phyloP scores from a whole-genome alignment of 139 green algal species.

The Desmodesmus armatus region DNA sequence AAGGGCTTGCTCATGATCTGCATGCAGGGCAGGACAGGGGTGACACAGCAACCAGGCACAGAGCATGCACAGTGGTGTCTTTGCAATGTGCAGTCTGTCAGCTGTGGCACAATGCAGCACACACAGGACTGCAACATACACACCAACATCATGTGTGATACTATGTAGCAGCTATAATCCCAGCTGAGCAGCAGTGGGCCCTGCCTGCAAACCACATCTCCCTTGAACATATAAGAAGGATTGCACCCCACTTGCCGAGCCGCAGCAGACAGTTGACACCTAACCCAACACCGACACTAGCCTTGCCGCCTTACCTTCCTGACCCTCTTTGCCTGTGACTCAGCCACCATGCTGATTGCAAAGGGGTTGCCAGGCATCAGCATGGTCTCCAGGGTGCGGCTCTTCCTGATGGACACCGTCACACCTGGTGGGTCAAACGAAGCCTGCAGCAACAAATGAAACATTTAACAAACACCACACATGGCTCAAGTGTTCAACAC shows the following conservation, averaged over 20 bases:
- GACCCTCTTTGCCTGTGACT: slow-evolving; percentile 57
- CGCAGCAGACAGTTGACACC: background rate
- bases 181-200: too few relatives aligned
- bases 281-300: background rate
- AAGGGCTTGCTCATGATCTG: slow-evolving; percentile 83
- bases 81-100: background rate
- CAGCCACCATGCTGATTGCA: slow-evolving; percentile 88
- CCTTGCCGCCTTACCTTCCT: slow-evolving; percentile 46
- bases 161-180: too few relatives aligned
- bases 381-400: slow-evolving; percentile 93
- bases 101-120: too few relatives aligned
- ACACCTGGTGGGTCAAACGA: slow-evolving; percentile 93
- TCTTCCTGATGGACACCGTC: slow-evolving; percentile 93
- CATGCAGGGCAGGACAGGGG: background rate
- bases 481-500: too few relatives aligned
- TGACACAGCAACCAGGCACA: background rate
- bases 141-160: too few relatives aligned
- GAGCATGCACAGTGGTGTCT: background rate
- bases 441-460: slow-evolving; percentile 78
- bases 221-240: too few relatives aligned
- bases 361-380: slow-evolving; percentile 80
- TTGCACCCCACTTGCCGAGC: too few relatives aligned
- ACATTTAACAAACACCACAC: too few relatives aligned
- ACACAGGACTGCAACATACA: too few relatives aligned
- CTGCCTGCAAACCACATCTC: too few relatives aligned